Base-by-base conservation (phyloP, 169 alveolate genomes). In the Plasmodium sp. region DNA sequence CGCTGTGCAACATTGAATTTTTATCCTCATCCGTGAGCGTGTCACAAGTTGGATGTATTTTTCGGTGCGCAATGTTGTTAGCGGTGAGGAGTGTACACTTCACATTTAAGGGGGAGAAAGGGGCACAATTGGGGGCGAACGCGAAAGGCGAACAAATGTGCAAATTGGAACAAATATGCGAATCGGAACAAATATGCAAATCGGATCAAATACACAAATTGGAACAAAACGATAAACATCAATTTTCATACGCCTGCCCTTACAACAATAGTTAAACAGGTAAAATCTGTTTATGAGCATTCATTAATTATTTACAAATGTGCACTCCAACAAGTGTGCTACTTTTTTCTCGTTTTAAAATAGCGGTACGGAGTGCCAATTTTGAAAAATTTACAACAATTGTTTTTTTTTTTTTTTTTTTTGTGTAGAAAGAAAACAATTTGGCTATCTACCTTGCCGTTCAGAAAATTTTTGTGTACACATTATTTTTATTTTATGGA, bases 301-400 rank as follows among this genome's bases (percentile, higher is more conserved):
- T 56, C 36, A 75, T n/a, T 82, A 82, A 51, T 54, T 22, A 82
- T 51, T 14, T 82, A 82, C 39, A 51, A 36, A 82, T 82, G 18
- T n/a, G 56, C 41, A 82, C 22, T 12, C 83, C 9, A 33, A 14
- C 9, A n/a, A 34, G 22, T 74, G 83, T 74, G 18, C 54, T 33
- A 14, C 54, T 74, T 10, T 74, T 74, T 74, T 74, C 5, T 54
- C 27, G n/a, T 82, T 62, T 62, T 62, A 22, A 62, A 62, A 62
- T 62, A 62, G 31, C 36, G 31, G 36, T 22, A 62, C 12, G 16
- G 36, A 62, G 36, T 22, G 36, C 31, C 12, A 62, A 62, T 22
- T 62, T 62, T 62, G 31, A 62, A 62, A 62, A 62, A 22, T 62
- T 62, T 62, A 62, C 31, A 18, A 62, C 36, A 18, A 6, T 12